Evolutionary conservation across 2,329 filamentous ascomycete species (phyloP).

Genomic region (Aureobasidium zeae): DNA sequence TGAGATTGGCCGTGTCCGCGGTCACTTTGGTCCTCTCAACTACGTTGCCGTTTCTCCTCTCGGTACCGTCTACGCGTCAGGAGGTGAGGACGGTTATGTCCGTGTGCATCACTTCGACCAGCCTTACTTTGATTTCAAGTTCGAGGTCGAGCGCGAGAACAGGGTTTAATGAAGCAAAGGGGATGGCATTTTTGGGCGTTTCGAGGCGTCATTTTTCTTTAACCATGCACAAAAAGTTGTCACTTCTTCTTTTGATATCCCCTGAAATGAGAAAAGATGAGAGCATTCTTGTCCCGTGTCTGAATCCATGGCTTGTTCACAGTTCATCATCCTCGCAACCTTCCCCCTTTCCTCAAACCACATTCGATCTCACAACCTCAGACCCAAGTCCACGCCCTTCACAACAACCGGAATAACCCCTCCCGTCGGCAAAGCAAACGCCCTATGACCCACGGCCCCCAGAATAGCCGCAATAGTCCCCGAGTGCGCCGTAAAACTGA

Average conservation of each 20-base stretch:
- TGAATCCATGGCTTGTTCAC: no score
- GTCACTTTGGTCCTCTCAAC: slow-evolving; percentile 95
- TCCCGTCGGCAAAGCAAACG: slow-evolving; percentile 41
- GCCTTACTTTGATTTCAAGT: slow-evolving; percentile 96
- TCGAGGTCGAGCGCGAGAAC: slow-evolving; percentile 88
- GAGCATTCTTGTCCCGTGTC: no score
- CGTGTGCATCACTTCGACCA: slow-evolving; percentile 98
- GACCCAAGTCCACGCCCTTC: slow-evolving; percentile 29
- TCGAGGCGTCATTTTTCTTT: not conserved
- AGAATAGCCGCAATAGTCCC: slow-evolving; percentile 49
- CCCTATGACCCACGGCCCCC: slow-evolving; percentile 35
- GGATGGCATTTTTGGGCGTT: slow-evolving; percentile 16
- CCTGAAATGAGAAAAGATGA: not conserved
- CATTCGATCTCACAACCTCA: no score
- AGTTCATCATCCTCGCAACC: no score
- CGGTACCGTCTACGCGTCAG: slow-evolving; percentile 86
- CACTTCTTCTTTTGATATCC: not conserved
- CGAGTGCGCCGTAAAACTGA: slow-evolving; percentile 51
- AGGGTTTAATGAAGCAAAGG: slow-evolving; percentile 28
- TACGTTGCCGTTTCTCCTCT: slow-evolving; percentile 89
- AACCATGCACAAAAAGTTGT: slow-evolving; percentile 9
- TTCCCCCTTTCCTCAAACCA: not conserved
- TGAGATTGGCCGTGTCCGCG: slow-evolving; percentile 92
- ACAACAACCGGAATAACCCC: slow-evolving; percentile 45
- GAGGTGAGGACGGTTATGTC: slow-evolving; percentile 97